These are phyloP conservation scores for Cenchrus fungigraminus DNA, from an alignment of 176 grass and related monocot genomes.

Conservation along the genomic window DNA sequence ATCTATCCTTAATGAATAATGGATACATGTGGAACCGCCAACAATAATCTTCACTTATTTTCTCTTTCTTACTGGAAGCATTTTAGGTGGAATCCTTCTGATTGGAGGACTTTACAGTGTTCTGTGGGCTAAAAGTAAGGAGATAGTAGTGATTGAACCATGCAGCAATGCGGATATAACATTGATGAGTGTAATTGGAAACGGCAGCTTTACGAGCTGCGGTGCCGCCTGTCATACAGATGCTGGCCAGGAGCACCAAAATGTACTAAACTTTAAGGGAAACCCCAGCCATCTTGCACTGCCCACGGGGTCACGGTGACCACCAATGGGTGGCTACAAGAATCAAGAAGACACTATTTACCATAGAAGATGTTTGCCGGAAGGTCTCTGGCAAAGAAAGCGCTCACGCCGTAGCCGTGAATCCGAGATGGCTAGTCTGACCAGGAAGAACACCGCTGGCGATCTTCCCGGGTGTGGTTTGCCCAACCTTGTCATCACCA, in stretches of 20 bases:
- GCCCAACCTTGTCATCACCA: background rate
- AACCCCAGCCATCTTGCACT: background rate
- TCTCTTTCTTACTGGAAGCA: too few species aligned
- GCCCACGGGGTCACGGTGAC: background rate
- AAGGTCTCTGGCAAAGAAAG: background rate
- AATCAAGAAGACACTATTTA: background rate
- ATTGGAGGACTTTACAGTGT: too few species aligned
- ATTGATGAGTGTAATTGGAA: too few species aligned
- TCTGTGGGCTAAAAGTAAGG: too few species aligned
- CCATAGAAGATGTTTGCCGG: background rate
- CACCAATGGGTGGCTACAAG: background rate
- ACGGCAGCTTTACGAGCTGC: background rate
- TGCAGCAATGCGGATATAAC: too few species aligned
- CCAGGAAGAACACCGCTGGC: background rate
- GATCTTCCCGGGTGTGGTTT: background rate
- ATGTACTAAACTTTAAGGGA: background rate
- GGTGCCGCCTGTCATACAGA: background rate
- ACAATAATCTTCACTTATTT: too few species aligned
- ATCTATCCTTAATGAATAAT: too few species aligned
- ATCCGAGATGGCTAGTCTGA: background rate
- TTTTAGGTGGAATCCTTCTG: too few species aligned
- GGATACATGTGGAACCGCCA: too few species aligned
- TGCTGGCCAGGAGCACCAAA: background rate
- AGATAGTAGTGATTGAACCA: too few species aligned
- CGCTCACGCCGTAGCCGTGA: background rate